Conservation (phyloP, 257 asterid species). For the Verbascum thapsus region DNA sequence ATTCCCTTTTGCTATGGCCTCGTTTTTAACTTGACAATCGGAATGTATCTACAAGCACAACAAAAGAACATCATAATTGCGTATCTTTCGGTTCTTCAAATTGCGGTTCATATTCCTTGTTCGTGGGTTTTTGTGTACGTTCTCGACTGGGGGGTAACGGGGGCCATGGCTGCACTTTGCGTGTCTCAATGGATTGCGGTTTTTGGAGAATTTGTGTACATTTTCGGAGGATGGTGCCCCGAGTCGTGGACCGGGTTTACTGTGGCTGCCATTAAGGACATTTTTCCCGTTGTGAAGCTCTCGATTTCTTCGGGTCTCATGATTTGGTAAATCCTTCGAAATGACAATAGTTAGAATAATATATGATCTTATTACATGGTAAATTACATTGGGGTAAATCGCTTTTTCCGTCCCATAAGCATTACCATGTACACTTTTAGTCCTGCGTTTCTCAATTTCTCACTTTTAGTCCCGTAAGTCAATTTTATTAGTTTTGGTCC, state of each 20-base stretch:
- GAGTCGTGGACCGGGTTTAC: conserved; percentile 61
- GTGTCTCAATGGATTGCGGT: conserved; percentile 57
- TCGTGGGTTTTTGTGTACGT: conserved; percentile 53
- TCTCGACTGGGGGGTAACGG: conserved; percentile 49
- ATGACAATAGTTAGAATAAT: too few species aligned
- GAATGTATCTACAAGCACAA: too few species aligned
- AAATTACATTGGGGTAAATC: too few species aligned
- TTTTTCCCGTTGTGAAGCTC: conserved; percentile 64
- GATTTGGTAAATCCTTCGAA: conserved; percentile 55
- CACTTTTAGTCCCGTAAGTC: too few species aligned
- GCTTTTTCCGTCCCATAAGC: too few species aligned
- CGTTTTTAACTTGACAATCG: conserved; percentile 65
- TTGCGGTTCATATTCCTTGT: conserved; percentile 47
- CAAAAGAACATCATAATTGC: conserved; percentile 52
- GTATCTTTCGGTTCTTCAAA: conserved; percentile 47
- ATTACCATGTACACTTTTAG: too few species aligned
- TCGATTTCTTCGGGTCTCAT: too few species aligned
- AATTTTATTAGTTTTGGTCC: too few species aligned
- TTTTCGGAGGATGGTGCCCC: conserved; percentile 72
- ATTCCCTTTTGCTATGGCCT: conserved; percentile 67
- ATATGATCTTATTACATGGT: too few species aligned
- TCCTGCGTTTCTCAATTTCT: too few species aligned
- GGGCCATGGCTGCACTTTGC: conserved; percentile 58
- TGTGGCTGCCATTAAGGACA: conserved; percentile 49
- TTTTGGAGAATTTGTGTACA: conserved; percentile 49